Evolutionary conservation across 192 early-diverging fungal genomes (phyloP).

Genomic region (Rhizoclosmatium sp.): DNA sequence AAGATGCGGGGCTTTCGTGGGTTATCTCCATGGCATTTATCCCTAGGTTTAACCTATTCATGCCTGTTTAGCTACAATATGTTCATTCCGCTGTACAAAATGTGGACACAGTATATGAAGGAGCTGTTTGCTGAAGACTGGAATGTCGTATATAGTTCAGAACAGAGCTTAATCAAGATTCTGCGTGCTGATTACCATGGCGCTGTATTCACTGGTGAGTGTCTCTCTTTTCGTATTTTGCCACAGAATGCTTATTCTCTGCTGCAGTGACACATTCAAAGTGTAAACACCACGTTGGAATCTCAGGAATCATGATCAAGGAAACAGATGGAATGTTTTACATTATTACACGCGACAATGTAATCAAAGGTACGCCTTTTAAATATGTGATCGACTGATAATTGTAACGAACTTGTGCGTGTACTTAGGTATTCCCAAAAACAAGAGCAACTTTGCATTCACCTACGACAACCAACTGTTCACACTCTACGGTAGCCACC

Average conservation of each 20-base stretch:
- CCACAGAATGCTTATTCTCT: neutral
- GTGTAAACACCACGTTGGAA: conserved; percentile 79
- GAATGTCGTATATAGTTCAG: neutral
- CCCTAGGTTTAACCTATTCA: no score
- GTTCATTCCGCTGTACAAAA: conserved; percentile 74
- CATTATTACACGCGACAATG: conserved; percentile 73
- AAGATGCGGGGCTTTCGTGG: conserved; percentile 36
- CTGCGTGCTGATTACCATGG: conserved; percentile 90
- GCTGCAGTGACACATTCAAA: conserved; percentile 71
- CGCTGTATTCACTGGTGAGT: conserved; percentile 71
- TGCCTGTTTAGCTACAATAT: conserved; percentile 56
- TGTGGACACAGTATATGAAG: conserved; percentile 83
- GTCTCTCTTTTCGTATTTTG: neutral
- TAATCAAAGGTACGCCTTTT: conserved; percentile 65
- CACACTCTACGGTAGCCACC: conserved; percentile 80
- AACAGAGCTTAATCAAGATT: conserved; percentile 55
- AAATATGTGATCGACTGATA: conserved; percentile 2
- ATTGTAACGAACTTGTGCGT: neutral
- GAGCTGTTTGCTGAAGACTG: conserved; percentile 51
- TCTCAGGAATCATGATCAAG: conserved; percentile 82
- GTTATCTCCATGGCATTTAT: neutral
- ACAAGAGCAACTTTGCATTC: conserved; percentile 53
- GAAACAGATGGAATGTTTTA: conserved; percentile 90
- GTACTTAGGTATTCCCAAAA: conserved; percentile 76
- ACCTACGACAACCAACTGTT: conserved; percentile 58